Conservation (phyloP, 2,329 filamentous ascomycete genomes). For the Penicillium sp. region DNA sequence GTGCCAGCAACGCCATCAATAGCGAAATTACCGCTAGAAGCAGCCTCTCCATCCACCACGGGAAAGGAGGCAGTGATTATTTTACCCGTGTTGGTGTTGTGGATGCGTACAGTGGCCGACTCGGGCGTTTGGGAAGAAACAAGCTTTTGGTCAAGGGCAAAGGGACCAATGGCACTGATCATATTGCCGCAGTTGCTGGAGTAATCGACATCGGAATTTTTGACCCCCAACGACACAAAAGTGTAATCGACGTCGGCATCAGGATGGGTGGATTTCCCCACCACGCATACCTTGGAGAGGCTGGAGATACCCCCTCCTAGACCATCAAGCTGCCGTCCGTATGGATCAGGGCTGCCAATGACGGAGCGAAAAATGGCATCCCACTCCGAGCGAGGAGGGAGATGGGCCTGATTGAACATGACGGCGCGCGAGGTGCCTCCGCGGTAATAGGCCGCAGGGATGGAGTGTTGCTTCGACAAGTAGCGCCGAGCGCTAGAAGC, state of each 20-base stretch:
- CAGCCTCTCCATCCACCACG: constrained; percentile 43
- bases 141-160: constrained; percentile 44
- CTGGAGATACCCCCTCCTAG: constrained; percentile 61
- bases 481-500: too few relatives aligned
- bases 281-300: constrained; percentile 62
- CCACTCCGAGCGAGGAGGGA: constrained; percentile 45
- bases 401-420: constrained; percentile 47
- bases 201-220: constrained; percentile 53
- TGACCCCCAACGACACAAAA: constrained; percentile 60
- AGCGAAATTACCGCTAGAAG: constrained; percentile 46
- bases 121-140: constrained; percentile 33
- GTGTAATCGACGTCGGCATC: constrained; percentile 60
- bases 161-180: constrained; percentile 58
- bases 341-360: constrained; percentile 57
- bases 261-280: constrained; percentile 44
- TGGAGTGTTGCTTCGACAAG: constrained; percentile 24
- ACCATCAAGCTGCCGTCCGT: constrained; percentile 63
- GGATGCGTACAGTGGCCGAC: constrained; percentile 45
- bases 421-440: constrained; percentile 61
- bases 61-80: constrained; percentile 52
- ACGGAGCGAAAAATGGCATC: constrained; percentile 48
- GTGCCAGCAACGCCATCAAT: constrained; percentile 58
- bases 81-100: constrained; percentile 65
- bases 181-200: constrained; percentile 69
- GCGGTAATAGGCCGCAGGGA: constrained; percentile 54